These are phyloP conservation scores for Rubia peregrina DNA, from an alignment of 305 asterid species.

Conservation along the genomic window DNA sequence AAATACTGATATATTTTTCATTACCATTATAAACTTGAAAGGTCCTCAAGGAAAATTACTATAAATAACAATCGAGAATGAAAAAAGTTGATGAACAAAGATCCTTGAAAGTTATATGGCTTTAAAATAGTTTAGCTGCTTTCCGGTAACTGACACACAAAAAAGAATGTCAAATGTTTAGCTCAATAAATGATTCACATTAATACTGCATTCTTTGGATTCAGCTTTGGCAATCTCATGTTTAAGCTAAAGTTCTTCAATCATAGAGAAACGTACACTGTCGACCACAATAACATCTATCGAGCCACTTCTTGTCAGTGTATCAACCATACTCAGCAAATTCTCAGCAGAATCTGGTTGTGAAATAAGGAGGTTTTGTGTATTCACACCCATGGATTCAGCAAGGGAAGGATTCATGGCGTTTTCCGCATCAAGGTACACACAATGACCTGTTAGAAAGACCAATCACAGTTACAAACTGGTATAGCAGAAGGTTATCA, in stretches of 20 bases:
- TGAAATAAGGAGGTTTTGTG: conserved; percentile 74
- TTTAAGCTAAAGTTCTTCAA: not conserved
- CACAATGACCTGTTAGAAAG: conserved; percentile 72
- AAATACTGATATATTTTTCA: not conserved
- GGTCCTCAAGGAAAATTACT: not conserved
- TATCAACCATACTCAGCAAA: conserved; percentile 80
- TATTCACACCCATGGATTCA: conserved; percentile 74
- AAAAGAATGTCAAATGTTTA: not conserved
- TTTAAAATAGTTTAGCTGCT: not conserved
- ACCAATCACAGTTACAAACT: conserved; percentile 9
- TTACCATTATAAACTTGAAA: not conserved
- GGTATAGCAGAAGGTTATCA: not conserved
- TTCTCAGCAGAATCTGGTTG: conserved; percentile 97
- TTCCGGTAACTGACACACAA: not conserved
- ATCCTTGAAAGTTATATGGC: not conserved
- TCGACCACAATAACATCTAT: conserved; percentile 83
- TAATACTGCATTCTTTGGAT: not conserved
- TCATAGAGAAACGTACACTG: conserved; percentile 52
- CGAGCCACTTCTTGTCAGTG: conserved; percentile 85
- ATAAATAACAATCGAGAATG: not conserved
- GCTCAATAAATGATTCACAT: not conserved
- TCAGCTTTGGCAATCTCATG: not conserved
- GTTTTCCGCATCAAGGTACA: conserved; percentile 92
- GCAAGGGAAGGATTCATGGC: conserved; percentile 78
- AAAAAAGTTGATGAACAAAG: not conserved